Base-by-base conservation (phyloP, 2,329 filamentous ascomycete genomes). In the Colletotrichum plurivorum region DNA sequence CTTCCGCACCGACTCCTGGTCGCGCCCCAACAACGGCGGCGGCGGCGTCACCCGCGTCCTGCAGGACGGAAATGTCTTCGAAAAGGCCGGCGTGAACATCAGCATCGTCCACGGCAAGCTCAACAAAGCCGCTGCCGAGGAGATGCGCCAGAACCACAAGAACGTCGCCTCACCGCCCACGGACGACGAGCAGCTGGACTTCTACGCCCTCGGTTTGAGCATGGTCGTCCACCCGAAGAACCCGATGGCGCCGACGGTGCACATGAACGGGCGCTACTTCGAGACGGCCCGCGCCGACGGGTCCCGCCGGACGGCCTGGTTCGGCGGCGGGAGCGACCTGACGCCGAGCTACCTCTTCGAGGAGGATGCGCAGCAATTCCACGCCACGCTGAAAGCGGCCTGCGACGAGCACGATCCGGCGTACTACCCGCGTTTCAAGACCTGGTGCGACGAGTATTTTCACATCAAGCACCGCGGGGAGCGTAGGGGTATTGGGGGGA, bases 391-490 rank as follows among this genome's bases (percentile, higher is more conserved):
- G 76, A 98, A 98, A 82, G 90, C 93, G 46, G 92, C 93, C 20
- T 99, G 96, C 82, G 96, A 98, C 81, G 91, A 92, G 74, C 95
- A 98, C 80, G 93, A 97, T 83, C 93, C 93, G 78, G 88, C 86
- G 31, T 98, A 97, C 85, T 99, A 97, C 80, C 91, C 94, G 13
- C 90, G 90, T 59, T 99, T 98, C 88, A 99, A 99, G 85, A 91
- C 92, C 77, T 99, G 96, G 96, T 98, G 96, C 79, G 96, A 99
- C 79, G 90, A 96, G 75, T 99, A 99, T 84, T 99, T 99, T 83
- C 91, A 88, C 84, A 93, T 98, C 81, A 95, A 94, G 78, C 96
- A 99, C 83, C 90, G 96, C 54, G 88, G 89, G 63, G 96, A 99
- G 83, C 85, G 90, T 48, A 91, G 96, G 54, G 96, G 96, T 62